Evolutionary conservation across 1,284 basidiomycete species (phyloP), one percentile per base, ranked within the genome.

Genomic region (Puccinia coronata): DNA sequence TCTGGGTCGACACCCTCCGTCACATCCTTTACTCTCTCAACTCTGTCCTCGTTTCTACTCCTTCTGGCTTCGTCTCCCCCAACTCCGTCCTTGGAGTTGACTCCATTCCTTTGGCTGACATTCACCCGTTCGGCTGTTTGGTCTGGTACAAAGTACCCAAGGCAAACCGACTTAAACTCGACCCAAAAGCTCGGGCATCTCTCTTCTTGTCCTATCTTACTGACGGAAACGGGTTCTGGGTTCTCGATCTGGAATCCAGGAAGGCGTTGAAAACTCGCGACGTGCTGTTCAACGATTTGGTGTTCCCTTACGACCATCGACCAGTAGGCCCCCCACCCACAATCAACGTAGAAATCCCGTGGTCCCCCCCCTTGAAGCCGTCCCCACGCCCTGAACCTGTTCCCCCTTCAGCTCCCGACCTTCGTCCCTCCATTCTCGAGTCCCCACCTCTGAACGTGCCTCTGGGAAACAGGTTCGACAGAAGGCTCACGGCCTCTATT

Each of bases 301-400:
- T 20, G 11, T 73, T 73, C 47, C 70, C 70, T 5, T 3, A 84
- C 55, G n/a, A n/a, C n/a, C n/a, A n/a, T n/a, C n/a, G n/a, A n/a
- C n/a, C n/a, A n/a, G n/a, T n/a, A n/a, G n/a, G n/a, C n/a, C n/a
- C n/a, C n/a, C n/a, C n/a, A n/a, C n/a, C n/a, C n/a, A n/a, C n/a
- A n/a, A n/a, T n/a, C n/a, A n/a, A n/a, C n/a, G n/a, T n/a, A n/a
- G n/a, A n/a, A n/a, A n/a, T n/a, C n/a, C n/a, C n/a, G n/a, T n/a
- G n/a, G n/a, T n/a, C n/a, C n/a, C n/a, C n/a, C n/a, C n/a, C n/a
- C n/a, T n/a, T n/a, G n/a, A n/a, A n/a, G n/a, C n/a, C n/a, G n/a
- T n/a, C n/a, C n/a, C n/a, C n/a, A n/a, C n/a, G n/a, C n/a, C n/a
- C n/a, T n/a, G n/a, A n/a, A n/a, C n/a, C n/a, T n/a, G n/a, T n/a